A percentile compares a stretch with the other conserved stretches of the same genome.
Evolutionary conservation across 192 early-diverging fungal genomes (phyloP).

Genomic region (Entomortierella parvispora): DNA sequence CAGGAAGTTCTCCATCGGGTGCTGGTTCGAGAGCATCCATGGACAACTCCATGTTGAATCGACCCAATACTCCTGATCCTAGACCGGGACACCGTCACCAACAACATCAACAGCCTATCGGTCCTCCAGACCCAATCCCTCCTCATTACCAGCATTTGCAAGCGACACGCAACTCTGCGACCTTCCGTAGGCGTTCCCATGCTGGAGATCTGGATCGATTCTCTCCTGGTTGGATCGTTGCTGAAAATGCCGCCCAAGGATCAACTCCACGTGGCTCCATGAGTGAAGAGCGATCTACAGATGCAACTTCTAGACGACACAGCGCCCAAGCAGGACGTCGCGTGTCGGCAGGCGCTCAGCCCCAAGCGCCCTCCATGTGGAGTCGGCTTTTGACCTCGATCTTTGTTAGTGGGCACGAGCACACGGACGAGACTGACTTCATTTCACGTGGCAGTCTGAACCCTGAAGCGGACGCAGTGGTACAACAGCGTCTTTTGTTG

Average conservation of each 20-base stretch:
- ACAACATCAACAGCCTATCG: constrained; percentile 24
- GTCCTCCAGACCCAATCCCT: constrained; percentile 48
- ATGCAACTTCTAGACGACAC: background rate
- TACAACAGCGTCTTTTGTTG: constrained; percentile 23
- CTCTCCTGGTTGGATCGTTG: constrained; percentile 23
- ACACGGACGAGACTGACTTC: background rate
- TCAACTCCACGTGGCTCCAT: constrained; percentile 2
- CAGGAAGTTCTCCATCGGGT: background rate
- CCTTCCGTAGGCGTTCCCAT: constrained; percentile 36
- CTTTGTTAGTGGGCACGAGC: constrained; percentile 9
- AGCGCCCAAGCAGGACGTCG: constrained; percentile 12
- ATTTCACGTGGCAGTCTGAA: background rate
- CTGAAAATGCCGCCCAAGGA: background rate
- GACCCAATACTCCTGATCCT: background rate
- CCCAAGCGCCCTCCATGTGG: constrained; percentile 22
- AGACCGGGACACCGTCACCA: constrained; percentile 1
- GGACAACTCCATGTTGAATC: constrained; percentile 8
- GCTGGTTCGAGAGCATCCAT: constrained; percentile 22
- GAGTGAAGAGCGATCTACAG: constrained; percentile 9
- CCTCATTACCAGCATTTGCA: constrained; percentile 46
- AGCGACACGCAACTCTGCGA: constrained; percentile 13
- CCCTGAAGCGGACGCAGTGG: background rate
- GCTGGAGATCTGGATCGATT: constrained; percentile 38
- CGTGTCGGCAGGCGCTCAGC: constrained; percentile 13
- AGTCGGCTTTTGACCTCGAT: constrained; percentile 37